These are phyloP conservation scores for Beta macrorhiza DNA, from an alignment of 179 eudicot species.

Conservation along the genomic window DNA sequence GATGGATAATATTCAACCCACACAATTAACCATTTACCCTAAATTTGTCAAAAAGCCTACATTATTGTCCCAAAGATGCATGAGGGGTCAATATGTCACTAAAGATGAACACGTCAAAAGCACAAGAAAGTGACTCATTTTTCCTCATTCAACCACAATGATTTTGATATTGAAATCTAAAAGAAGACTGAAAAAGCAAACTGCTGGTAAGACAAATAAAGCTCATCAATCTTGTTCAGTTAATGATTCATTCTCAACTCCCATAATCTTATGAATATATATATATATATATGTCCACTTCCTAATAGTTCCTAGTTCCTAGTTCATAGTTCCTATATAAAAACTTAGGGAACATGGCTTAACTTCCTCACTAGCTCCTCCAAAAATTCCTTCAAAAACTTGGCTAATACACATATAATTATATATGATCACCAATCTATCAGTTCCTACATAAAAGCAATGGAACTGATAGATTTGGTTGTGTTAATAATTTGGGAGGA, in stretches of 20 bases:
- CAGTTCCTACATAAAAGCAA: not conserved
- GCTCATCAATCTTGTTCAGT: constrained; percentile 12
- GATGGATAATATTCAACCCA: too few relatives aligned
- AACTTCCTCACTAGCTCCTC: constrained; percentile 1
- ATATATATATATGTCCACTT: too few relatives aligned
- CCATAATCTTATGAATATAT: not conserved
- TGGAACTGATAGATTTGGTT: not conserved
- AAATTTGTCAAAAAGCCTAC: not conserved
- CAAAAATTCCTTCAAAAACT: not conserved
- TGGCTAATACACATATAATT: too few relatives aligned
- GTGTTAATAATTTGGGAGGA: not conserved
- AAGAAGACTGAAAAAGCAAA: not conserved
- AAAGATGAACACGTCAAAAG: constrained; percentile 29
- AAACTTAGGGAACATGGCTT: constrained; percentile 10
- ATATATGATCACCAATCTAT: not conserved
- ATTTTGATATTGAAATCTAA: constrained; percentile 14
- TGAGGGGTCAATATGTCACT: constrained; percentile 11
- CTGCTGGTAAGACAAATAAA: not conserved
- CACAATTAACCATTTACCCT: too few relatives aligned
- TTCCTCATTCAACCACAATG: constrained; percentile 1
- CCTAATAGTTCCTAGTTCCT: too few relatives aligned
- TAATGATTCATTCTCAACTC: constrained; percentile 20
- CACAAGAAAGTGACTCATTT: constrained; percentile 12
- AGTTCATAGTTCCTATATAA: constrained; percentile 8
- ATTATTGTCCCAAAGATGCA: not conserved